These are phyloP conservation scores for Fusarium subtropicale DNA, from an alignment of 2,329 filamentous ascomycete species.

Conservation along the genomic window DNA sequence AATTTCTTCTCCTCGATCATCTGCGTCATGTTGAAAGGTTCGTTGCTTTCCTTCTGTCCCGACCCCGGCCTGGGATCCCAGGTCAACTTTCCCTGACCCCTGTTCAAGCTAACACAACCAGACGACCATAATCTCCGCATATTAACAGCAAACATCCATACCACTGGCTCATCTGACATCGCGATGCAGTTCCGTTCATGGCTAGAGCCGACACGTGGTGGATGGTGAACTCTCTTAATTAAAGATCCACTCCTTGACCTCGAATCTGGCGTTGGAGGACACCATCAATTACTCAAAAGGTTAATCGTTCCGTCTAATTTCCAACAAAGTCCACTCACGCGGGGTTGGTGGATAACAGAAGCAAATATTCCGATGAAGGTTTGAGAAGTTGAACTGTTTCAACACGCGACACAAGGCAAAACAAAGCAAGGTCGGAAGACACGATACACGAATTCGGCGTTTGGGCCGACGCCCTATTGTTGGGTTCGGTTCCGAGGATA, in stretches of 20 bases:
- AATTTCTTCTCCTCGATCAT: conserved; percentile 9
- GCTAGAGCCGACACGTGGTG: conserved; percentile 18
- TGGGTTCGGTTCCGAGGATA: neutral
- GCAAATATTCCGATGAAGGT: conserved; percentile 29
- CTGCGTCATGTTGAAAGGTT: conserved; percentile 33
- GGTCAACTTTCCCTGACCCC: conserved; percentile 31
- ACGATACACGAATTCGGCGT: neutral
- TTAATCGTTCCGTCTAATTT: conserved; percentile 36
- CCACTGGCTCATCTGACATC: conserved; percentile 27
- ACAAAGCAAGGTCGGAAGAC: conserved; percentile 19
- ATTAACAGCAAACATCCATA: conserved; percentile 17
- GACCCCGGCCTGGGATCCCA: conserved; percentile 22
- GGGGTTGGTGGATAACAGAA: conserved; percentile 27
- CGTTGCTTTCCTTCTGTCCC: neutral
- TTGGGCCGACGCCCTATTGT: conserved; percentile 13
- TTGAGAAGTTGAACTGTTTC: neutral
- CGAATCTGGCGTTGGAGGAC: conserved; percentile 11
- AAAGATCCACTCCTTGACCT: conserved; percentile 2
- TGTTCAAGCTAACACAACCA: conserved; percentile 34
- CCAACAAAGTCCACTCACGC: conserved; percentile 19
- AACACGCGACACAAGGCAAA: conserved; percentile 19
- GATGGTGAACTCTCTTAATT: conserved; percentile 15
- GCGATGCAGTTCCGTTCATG: conserved; percentile 33
- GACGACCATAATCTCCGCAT: conserved; percentile 44
- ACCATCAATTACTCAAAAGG: conserved; percentile 20